A percentile compares a stretch with the other conserved stretches of the same genome.
Conservation (phyloP, 495 filamentous ascomycete species). For the Daldinia loculata region DNA sequence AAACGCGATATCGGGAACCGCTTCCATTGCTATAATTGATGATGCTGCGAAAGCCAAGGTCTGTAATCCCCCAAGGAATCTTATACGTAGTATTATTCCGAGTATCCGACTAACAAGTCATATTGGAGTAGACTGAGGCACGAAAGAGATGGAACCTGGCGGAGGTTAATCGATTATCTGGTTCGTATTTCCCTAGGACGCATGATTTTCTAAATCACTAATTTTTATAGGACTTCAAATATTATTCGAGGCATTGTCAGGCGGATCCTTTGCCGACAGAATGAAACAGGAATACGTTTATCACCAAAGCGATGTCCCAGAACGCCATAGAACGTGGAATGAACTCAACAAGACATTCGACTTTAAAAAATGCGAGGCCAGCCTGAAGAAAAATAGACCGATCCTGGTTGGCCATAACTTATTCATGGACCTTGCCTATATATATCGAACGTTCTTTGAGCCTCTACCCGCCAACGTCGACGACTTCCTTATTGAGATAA, state of each 20-base stretch:
- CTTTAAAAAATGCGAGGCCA: constrained; percentile 43
- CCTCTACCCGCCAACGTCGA: constrained; percentile 66
- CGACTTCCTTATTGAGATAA: constrained; percentile 65
- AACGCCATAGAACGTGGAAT: constrained; percentile 26
- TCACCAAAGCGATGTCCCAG: constrained; percentile 15
- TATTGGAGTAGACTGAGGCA: constrained; percentile 3
- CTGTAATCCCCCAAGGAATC: not conserved
- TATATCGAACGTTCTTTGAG: constrained; percentile 75
- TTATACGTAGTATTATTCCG: not conserved
- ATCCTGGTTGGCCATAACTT: constrained; percentile 80
- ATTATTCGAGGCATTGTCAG: constrained; percentile 73
- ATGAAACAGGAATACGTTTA: constrained; percentile 58
- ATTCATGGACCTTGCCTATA: constrained; percentile 76
- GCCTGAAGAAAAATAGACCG: constrained; percentile 57
- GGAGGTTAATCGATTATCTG: constrained; percentile 14
- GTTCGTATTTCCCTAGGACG: not conserved
- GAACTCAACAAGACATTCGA: constrained; percentile 30
- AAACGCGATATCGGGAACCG: constrained; percentile 11
- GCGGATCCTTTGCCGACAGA: constrained; percentile 60
- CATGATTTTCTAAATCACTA: not conserved
- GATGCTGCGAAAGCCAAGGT: constrained; percentile 31
- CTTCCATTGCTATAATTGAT: constrained; percentile 5
- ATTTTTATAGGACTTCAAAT: constrained; percentile 66
- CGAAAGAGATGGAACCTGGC: not conserved
- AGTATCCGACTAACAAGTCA: constrained; percentile 4